These are phyloP conservation scores for Pyrenophora teres DNA, from an alignment of 2,329 filamentous ascomycete genomes.

Conservation along the genomic window DNA sequence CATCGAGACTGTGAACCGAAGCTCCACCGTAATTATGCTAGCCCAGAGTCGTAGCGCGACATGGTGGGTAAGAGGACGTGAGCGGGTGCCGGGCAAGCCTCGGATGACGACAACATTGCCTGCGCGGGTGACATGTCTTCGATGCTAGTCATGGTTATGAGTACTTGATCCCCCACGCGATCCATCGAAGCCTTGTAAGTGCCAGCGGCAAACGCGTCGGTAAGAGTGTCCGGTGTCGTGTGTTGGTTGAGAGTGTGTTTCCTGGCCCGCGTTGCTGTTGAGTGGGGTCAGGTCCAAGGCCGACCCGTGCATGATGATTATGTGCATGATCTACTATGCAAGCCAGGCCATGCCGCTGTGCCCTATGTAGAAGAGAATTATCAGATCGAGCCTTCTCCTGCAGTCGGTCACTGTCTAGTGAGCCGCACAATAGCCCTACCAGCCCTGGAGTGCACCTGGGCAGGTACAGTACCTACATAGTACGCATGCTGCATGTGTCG, in stretches of 20 bases:
- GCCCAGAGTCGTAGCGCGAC: conserved; percentile 15
- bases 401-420: neutral
- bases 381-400: conserved; percentile 10
- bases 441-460: neutral
- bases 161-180: conserved; percentile 1
- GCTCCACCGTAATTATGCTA: conserved; percentile 23
- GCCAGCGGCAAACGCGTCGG: conserved; percentile 8
- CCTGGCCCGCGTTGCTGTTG: conserved; percentile 4
- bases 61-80: conserved; percentile 3
- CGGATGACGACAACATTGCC: conserved; percentile 9
- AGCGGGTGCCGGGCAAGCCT: neutral
- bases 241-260: conserved; percentile 3
- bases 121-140: neutral
- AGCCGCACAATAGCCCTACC: neutral
- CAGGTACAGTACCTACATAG: neutral
- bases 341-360: neutral
- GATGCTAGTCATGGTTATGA: neutral
- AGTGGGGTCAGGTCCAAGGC: conserved; percentile 2
- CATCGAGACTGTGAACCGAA: conserved; percentile 14
- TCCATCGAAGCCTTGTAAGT: conserved; percentile 4
- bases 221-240: neutral
- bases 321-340: neutral
- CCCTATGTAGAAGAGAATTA: neutral
- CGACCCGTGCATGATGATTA: conserved; percentile 2
- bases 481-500: neutral